Percentiles rank a stretch among this genome's conserved stretches.
These are phyloP conservation scores for Leccinum variicolor DNA, from an alignment of 768 basidiomycete genomes.

Conservation along the genomic window DNA sequence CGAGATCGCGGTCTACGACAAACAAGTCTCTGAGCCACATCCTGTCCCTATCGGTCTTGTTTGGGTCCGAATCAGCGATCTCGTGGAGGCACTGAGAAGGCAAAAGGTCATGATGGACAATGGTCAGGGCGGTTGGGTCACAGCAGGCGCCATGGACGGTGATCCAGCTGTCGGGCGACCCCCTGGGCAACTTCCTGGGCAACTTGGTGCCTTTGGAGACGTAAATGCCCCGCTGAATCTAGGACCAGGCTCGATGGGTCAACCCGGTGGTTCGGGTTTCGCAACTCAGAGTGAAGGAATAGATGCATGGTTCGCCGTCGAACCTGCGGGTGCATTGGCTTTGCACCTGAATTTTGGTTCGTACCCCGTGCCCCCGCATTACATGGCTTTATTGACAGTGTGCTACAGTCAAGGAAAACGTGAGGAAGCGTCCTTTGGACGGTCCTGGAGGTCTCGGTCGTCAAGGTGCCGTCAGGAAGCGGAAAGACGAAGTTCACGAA, in stretches of 20 bases:
- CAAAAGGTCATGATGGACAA: constrained; percentile 88
- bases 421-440: constrained; percentile 93
- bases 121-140: constrained; percentile 93
- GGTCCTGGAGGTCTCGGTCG: constrained; percentile 90
- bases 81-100: constrained; percentile 88
- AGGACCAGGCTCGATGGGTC: constrained; percentile 28
- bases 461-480: constrained; percentile 96
- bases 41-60: constrained; percentile 90
- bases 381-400: constrained; percentile 2
- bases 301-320: constrained; percentile 96
- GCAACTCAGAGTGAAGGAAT: constrained; percentile 65
- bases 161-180: constrained; percentile 46
- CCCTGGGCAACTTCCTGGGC: constrained; percentile 48
- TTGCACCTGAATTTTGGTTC: constrained; percentile 89
- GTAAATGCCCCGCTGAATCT: constrained; percentile 40
- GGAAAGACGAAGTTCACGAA: constrained; percentile 97
- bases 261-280: constrained; percentile 28
- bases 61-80: constrained; percentile 91
- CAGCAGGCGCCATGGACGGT: constrained; percentile 84
- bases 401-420: constrained; percentile 89
- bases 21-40: constrained; percentile 74
- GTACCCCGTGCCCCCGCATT: constrained; percentile 28
- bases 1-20: constrained; percentile 94
- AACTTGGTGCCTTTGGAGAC: constrained; percentile 47
- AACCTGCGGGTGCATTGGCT: constrained; percentile 92